Base-by-base conservation (phyloP, 352 stramenopile genomes). In the Globisporangium irregulare region DNA sequence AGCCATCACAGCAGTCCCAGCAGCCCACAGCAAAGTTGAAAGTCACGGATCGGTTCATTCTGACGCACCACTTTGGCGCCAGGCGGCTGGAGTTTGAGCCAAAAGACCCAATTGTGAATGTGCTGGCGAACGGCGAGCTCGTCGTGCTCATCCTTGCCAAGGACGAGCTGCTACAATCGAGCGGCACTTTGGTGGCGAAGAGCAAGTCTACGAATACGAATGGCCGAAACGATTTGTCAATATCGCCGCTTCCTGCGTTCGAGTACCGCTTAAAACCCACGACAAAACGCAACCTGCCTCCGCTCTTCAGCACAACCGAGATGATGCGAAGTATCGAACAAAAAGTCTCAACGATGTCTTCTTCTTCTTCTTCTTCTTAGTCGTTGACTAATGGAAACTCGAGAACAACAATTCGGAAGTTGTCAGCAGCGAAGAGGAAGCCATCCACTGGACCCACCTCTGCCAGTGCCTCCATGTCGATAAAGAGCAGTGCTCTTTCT, bases 81-180 rank as follows among this genome's bases (percentile, higher is more conserved):
- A 25, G 76, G 12, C 73, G 57, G 4, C 38, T 87, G 2, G 53
- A 60, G 15, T 82, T 69, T 48, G 66, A 65, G 12, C 20, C 59
- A 9, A 68, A 27, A 1, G 75, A 77, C n/a, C 53, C 60, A 4
- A 71, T 84, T 7, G 58, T 59, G 1, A 73, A 62, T 6, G 72
- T 74, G 14, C 20, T 87, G 6, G 60, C 65, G 24, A 82, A 78
- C 29, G 77, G 79, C 18, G 77, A 87, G 66, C 61, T 87, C 24
- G 57, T 87, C 5, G 77, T 87, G n/a, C 46, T 84, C 25, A 54
- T 77, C 20, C 25, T 66, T 22, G 18, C 20, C 14, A 70, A 54
- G 7, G 66, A 62, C 12, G 51, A 64, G 2, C 55, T 22, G 48
- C 34, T n/a, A 22, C 53, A 56, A 53, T 8, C 24, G 15, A 32